phyloP scores from a whole-genome alignment of 352 stramenopile genomes.

The Pythium phragmitis region DNA sequence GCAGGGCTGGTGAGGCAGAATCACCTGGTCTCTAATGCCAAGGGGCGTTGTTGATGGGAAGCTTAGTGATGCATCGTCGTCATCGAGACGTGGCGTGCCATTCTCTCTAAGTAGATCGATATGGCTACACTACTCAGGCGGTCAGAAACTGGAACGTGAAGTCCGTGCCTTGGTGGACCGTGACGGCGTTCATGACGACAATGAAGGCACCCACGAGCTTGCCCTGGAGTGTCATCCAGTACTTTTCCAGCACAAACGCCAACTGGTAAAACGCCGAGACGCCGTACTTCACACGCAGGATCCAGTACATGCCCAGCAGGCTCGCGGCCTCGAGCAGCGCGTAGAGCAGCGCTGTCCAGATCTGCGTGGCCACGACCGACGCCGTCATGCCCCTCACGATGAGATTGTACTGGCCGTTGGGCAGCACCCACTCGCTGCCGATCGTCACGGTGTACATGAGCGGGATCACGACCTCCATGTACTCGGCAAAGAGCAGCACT shows the following conservation, averaged over 20 bases:
- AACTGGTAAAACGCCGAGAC: conserved; percentile 33
- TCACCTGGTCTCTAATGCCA: too few relatives aligned
- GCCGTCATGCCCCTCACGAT: conserved; percentile 13
- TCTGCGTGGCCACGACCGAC: neutral
- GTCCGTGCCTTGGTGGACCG: conserved; percentile 15
- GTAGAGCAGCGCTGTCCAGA: conserved; percentile 29
- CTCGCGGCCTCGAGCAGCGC: conserved; percentile 33
- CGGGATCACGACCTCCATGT: conserved; percentile 30
- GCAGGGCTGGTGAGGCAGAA: too few relatives aligned
- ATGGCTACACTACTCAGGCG: neutral
- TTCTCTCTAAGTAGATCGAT: too few relatives aligned
- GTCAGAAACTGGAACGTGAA: conserved; percentile 11
- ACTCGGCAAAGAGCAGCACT: conserved; percentile 34
- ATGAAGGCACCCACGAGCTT: conserved; percentile 34
- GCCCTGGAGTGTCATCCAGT: conserved; percentile 36
- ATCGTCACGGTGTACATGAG: conserved; percentile 15
- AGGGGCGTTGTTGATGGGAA: too few relatives aligned
- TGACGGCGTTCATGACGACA: conserved; percentile 7
- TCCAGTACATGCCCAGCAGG: conserved; percentile 28
- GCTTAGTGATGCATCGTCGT: too few relatives aligned
- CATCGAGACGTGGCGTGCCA: too few relatives aligned
- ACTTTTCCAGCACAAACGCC: conserved; percentile 34
- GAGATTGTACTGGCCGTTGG: conserved; percentile 22
- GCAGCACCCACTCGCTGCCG: conserved; percentile 3
- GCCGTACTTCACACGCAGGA: conserved; percentile 30